Conservation (phyloP, 306 rosid species). For the peach (Prunus persica) region Prunus_persica_NCBIv2 NC_034009.1:7447001-7447500, state of each 20-base stretch:
- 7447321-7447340: conserved; percentile 87
- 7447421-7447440: conserved; percentile 35
- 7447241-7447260: not conserved
- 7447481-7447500: not conserved
- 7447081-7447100: not conserved
- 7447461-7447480: not conserved
- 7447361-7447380: conserved; percentile 59
- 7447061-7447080: not conserved
- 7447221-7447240: not conserved
- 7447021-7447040: not conserved
- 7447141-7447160: not conserved
- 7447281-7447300: not conserved
- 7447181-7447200: not conserved
- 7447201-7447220: not conserved
- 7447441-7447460: not conserved
- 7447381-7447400: conserved; percentile 45
- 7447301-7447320: conserved; percentile 21
- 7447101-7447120: not conserved
- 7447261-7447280: not conserved
- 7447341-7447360: conserved; percentile 77
- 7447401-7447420: conserved; percentile 55
- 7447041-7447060: not conserved
- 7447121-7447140: not conserved
- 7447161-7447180: not conserved
- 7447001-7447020: not conserved